Conservation (phyloP, 2,329 filamentous ascomycete species). For the Chlorencoelia australis region DNA sequence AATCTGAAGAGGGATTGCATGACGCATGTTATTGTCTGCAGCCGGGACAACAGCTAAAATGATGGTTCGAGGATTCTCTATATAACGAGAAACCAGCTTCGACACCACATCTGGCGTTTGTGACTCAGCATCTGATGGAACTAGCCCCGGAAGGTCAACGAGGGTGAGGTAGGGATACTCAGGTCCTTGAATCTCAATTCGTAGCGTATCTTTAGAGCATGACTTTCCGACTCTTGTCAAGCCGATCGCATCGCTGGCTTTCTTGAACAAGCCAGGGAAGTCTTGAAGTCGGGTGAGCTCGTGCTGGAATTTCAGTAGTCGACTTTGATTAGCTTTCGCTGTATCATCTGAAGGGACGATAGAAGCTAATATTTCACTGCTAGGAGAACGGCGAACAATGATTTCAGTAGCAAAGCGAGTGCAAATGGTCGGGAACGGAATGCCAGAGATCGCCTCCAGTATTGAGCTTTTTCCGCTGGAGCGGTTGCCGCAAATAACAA, state of each 20-base stretch:
- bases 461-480: background rate
- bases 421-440: background rate
- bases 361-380: background rate
- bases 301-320: constrained; percentile 1
- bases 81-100: too few species aligned
- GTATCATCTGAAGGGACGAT: constrained; percentile 3
- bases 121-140: too few species aligned
- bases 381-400: constrained; percentile 1
- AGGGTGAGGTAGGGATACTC: constrained; percentile 2
- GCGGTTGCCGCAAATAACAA: constrained; percentile 2
- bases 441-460: background rate
- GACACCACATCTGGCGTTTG: too few species aligned
- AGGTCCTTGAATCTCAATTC: constrained; percentile 5
- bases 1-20: too few species aligned
- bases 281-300: background rate
- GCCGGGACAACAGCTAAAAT: too few species aligned
- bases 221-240: background rate
- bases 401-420: constrained; percentile 4
- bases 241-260: background rate
- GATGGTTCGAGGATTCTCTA: too few species aligned
- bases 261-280: background rate
- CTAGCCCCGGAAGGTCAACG: constrained; percentile 3
- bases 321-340: background rate
- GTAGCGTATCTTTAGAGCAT: constrained; percentile 2
- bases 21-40: too few species aligned